Conservation (phyloP, 176 grass and related monocot species). For the Coix lacrymajobi region DNA sequence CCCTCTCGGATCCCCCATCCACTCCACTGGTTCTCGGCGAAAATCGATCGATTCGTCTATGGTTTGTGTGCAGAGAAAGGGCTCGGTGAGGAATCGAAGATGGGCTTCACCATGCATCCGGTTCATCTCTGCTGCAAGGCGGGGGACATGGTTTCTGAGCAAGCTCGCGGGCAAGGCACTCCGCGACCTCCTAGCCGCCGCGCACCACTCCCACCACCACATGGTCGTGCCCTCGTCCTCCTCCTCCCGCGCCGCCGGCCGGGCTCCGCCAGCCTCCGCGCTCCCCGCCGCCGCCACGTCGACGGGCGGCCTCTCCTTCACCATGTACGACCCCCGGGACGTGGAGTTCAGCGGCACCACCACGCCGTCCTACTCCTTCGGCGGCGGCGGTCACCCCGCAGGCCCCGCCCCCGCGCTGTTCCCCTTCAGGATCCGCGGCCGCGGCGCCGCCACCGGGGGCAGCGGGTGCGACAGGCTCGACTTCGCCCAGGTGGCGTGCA, state of each 20-base stretch:
- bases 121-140: no score
- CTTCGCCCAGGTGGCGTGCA: conserved; percentile 40
- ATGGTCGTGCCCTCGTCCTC: not conserved
- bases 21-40: no score
- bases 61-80: no score
- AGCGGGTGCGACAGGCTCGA: conserved; percentile 8
- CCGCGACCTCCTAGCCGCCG: conserved; percentile 37
- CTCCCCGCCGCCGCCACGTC: not conserved
- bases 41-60: no score
- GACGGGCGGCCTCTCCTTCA: conserved; percentile 15
- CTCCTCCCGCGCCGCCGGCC: no score
- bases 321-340: conserved; percentile 33
- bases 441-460: not conserved
- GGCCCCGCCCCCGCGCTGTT: not conserved
- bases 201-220: conserved; percentile 10
- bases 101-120: no score
- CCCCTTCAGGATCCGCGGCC: conserved; percentile 32
- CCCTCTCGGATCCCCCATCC: no score
- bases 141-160: no score
- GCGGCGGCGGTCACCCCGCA: no score
- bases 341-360: conserved; percentile 93
- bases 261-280: not conserved
- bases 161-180: conserved; percentile 63
- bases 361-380: conserved; percentile 43
- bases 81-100: no score